Percentiles rank a stretch among this genome's conserved stretches.
phyloP scores from a whole-genome alignment of 2,329 filamentous ascomycete species.

The Neobulgaria alba region DNA sequence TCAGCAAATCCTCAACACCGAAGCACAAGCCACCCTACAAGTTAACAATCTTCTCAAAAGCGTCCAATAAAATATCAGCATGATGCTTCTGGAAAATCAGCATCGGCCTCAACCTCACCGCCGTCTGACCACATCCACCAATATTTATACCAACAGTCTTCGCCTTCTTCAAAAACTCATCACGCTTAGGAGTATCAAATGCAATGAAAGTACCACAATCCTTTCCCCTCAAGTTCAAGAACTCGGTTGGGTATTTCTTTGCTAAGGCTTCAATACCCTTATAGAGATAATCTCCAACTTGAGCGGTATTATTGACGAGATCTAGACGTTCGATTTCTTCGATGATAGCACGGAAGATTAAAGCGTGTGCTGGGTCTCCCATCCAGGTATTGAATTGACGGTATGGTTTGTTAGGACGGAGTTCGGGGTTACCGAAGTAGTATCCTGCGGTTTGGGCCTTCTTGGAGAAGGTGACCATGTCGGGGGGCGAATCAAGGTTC shows the following conservation, averaged over 20 bases:
- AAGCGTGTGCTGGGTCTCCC: slow-evolving; percentile 68
- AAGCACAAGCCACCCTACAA: slow-evolving; percentile 10
- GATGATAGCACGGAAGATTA: slow-evolving; percentile 72
- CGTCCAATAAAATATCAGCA: slow-evolving; percentile 74
- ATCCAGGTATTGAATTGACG: slow-evolving; percentile 87
- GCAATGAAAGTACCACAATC: slow-evolving; percentile 72
- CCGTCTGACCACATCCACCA: slow-evolving; percentile 61
- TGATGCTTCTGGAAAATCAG: slow-evolving; percentile 83
- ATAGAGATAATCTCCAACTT: slow-evolving; percentile 59
- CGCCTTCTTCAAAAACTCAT: slow-evolving; percentile 60
- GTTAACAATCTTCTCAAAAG: slow-evolving; percentile 51
- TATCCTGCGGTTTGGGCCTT: slow-evolving; percentile 81
- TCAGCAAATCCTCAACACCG: too few relatives aligned
- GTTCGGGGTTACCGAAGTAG: slow-evolving; percentile 67
- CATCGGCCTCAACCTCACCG: slow-evolving; percentile 71
- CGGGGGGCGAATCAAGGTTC: slow-evolving; percentile 61
- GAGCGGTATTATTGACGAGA: slow-evolving; percentile 56
- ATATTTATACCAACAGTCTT: slow-evolving; percentile 70
- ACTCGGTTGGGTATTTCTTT: slow-evolving; percentile 57
- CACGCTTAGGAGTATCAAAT: slow-evolving; percentile 64
- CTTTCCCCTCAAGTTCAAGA: slow-evolving; percentile 69
- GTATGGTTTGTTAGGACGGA: slow-evolving; percentile 74
- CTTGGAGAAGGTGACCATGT: slow-evolving; percentile 86
- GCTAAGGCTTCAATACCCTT: slow-evolving; percentile 53
- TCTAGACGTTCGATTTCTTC: slow-evolving; percentile 62